phyloP scores from a whole-genome alignment of 73 alveolate species.

The Tetrahymena thermophila region DNA sequence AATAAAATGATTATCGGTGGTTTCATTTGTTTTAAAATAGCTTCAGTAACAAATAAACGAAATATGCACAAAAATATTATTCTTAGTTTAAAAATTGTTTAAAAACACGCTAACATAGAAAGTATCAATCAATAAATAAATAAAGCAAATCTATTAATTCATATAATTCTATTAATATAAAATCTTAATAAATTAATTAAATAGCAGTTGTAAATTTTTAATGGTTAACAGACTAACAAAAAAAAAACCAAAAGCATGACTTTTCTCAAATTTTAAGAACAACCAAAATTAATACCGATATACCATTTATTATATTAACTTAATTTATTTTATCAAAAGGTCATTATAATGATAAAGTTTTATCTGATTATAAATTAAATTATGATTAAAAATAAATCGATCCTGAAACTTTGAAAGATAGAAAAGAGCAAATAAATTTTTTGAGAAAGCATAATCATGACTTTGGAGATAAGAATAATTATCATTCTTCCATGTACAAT shows the following conservation, averaged over 20 bases:
- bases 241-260: not conserved
- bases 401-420: not conserved
- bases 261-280: not conserved
- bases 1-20: too few relatives aligned
- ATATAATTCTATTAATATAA: not conserved
- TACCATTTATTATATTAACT: not conserved
- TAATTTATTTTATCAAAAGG: not conserved
- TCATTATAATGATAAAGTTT: not conserved
- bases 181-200: not conserved
- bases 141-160: not conserved
- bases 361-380: constrained; percentile 29
- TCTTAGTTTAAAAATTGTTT: not conserved
- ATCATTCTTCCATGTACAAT: constrained; percentile 35
- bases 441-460: constrained; percentile 44
- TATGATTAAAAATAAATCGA: not conserved
- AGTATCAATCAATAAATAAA: not conserved
- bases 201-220: not conserved
- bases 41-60: too few relatives aligned
- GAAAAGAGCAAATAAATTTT: constrained; percentile 5
- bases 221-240: not conserved
- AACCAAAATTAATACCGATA: not conserved
- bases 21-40: not conserved
- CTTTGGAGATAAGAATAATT: constrained; percentile 39
- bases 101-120: not conserved
- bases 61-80: not conserved